These are phyloP conservation scores for Cenchrus americanus DNA, from an alignment of 176 grass and related monocot genomes.

Conservation along the genomic window DNA sequence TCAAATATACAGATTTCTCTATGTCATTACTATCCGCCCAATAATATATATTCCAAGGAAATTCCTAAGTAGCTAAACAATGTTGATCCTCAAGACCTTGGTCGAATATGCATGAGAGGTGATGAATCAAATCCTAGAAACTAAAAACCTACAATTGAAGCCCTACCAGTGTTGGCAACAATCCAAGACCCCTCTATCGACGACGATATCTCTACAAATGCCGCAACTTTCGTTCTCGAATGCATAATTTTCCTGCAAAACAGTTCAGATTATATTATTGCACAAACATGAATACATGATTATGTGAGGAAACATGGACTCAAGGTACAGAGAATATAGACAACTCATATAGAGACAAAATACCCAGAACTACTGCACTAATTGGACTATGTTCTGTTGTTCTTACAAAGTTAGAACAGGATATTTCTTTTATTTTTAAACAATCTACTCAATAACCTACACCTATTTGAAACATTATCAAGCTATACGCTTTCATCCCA, in stretches of 20 bases:
- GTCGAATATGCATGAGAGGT: constrained; percentile 25
- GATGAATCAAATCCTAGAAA: constrained; percentile 33
- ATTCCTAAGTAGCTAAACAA: background rate
- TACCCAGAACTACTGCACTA: background rate
- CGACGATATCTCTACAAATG: constrained; percentile 80
- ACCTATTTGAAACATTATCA: background rate
- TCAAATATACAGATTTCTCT: constrained; percentile 7
- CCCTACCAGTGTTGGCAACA: constrained; percentile 88
- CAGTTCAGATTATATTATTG: constrained; percentile 23
- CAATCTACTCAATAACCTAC: background rate
- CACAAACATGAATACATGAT: constrained; percentile 35
- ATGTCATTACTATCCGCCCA: background rate
- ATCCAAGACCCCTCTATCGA: constrained; percentile 83
- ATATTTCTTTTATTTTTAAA: background rate
- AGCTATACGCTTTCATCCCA: background rate
- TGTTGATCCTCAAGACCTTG: constrained; percentile 6
- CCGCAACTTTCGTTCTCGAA: constrained; percentile 73
- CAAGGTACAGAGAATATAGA: constrained; percentile 2
- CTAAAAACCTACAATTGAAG: constrained; percentile 4
- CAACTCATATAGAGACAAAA: constrained; percentile 7
- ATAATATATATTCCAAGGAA: constrained; percentile 22
- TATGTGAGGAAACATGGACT: background rate
- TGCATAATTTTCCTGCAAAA: constrained; percentile 64
- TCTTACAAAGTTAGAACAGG: background rate
- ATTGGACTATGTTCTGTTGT: background rate